Conservation (phyloP, 2,329 filamentous ascomycete species). For the Didymella lethalis region DNA sequence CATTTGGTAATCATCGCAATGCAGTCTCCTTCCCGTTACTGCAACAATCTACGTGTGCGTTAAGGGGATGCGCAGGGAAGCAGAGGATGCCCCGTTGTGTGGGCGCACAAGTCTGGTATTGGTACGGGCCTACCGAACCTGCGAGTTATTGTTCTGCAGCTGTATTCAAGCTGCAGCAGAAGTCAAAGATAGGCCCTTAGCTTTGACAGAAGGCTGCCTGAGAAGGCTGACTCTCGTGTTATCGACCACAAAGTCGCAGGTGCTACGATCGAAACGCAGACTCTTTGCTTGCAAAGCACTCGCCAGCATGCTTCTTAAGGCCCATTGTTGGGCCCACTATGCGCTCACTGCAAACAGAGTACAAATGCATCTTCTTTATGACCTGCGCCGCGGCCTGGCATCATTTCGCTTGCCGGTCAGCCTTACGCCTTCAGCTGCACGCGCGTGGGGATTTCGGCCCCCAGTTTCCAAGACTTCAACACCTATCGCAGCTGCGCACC, state of each 20-base stretch:
- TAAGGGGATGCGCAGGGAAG: neutral
- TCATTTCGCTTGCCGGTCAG: slow-evolving; percentile 11
- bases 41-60: neutral
- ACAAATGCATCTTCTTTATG: slow-evolving; percentile 3
- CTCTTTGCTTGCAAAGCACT: neutral
- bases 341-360: neutral
- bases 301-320: neutral
- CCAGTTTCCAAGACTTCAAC: slow-evolving; percentile 4
- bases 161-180: neutral
- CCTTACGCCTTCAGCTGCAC: slow-evolving; percentile 15
- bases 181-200: slow-evolving; percentile 7
- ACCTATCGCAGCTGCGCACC: neutral
- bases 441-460: slow-evolving; percentile 1
- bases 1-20: neutral
- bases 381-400: slow-evolving; percentile 6
- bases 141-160: neutral
- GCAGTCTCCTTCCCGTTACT: neutral
- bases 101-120: neutral
- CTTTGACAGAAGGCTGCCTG: slow-evolving; percentile 5
- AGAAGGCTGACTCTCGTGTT: neutral
- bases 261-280: neutral
- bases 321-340: neutral
- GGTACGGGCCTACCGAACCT: slow-evolving; percentile 1
- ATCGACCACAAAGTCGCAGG: neutral
- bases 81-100: neutral